Evolutionary conservation across 192 early-diverging fungal species (phyloP).

Genomic region (Coemansia sp.): DNA sequence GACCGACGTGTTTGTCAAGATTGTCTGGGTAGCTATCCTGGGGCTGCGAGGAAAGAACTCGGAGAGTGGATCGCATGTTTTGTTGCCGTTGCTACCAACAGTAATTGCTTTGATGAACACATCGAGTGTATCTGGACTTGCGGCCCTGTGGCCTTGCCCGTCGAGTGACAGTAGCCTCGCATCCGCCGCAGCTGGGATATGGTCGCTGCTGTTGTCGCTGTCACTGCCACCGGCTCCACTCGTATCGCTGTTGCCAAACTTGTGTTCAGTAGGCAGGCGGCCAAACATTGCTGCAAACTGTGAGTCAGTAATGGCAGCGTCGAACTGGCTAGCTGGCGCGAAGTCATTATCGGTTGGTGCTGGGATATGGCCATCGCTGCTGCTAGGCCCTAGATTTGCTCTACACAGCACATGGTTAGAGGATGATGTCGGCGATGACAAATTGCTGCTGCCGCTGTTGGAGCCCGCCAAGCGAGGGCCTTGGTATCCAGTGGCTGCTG

Average conservation of each 20-base stretch:
- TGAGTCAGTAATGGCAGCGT: slow-evolving; percentile 8
- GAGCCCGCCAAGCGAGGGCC: neutral
- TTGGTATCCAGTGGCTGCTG: neutral
- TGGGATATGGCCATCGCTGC: neutral
- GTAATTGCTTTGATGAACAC: neutral
- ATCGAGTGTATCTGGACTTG: neutral
- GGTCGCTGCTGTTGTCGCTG: slow-evolving; percentile 24
- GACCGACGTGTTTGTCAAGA: slow-evolving; percentile 29
- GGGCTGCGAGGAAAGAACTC: slow-evolving; percentile 9
- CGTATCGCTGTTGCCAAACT: neutral
- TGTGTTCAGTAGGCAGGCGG: neutral
- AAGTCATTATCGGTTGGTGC: neutral
- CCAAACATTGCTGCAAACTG: slow-evolving; percentile 22
- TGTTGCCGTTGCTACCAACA: neutral
- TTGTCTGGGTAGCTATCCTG: slow-evolving; percentile 16
- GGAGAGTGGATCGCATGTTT: neutral
- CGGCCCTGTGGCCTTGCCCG: neutral
- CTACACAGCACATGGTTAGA: neutral
- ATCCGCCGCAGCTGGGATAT: neutral
- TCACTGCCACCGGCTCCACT: slow-evolving; percentile 7
- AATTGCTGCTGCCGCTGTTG: neutral
- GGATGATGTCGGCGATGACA: slow-evolving; percentile 5
- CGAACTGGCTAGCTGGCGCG: neutral
- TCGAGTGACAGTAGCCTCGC: slow-evolving; percentile 5
- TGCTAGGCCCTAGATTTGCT: neutral